phyloP scores from a whole-genome alignment of 495 filamentous ascomycete species.

The Neurospora sp. region DNA sequence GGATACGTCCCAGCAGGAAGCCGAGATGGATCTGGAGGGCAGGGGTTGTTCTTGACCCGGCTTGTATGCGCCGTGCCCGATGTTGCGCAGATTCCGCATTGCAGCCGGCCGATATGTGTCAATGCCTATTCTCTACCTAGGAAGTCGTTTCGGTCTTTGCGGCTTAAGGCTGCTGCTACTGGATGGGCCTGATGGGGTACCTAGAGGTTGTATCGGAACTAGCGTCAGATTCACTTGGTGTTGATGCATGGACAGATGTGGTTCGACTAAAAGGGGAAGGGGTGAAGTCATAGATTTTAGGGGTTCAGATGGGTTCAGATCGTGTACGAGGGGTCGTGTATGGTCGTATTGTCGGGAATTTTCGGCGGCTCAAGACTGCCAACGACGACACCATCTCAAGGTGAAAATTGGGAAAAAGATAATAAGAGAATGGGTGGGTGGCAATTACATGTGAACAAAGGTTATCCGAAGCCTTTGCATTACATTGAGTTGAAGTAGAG shows the following conservation, averaged over 20 bases:
- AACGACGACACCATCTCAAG: not conserved
- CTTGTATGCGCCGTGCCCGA: conserved; percentile 51
- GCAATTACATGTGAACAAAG: not conserved
- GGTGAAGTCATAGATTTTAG: not conserved
- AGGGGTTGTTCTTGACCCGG: conserved; percentile 22
- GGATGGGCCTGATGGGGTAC: not conserved
- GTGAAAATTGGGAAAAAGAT: not conserved
- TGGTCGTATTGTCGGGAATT: not conserved
- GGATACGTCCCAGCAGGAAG: conserved; percentile 66
- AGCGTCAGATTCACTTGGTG: not conserved
- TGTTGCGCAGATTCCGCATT: conserved; percentile 75
- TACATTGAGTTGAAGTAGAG: not conserved
- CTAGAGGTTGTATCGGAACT: not conserved
- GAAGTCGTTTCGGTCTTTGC: no score
- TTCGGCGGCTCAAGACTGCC: not conserved
- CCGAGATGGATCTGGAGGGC: conserved; percentile 51
- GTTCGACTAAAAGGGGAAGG: not conserved
- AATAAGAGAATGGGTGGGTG: not conserved
- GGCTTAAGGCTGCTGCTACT: no score
- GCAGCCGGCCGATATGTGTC: conserved; percentile 13
- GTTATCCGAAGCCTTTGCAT: not conserved
- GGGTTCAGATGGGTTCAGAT: not conserved
- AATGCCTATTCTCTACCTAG: not conserved
- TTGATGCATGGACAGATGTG: not conserved
- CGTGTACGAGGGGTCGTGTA: not conserved